Evolutionary conservation across 352 stramenopile species (phyloP).

Genomic region (Pelagophyceae sp.): DNA sequence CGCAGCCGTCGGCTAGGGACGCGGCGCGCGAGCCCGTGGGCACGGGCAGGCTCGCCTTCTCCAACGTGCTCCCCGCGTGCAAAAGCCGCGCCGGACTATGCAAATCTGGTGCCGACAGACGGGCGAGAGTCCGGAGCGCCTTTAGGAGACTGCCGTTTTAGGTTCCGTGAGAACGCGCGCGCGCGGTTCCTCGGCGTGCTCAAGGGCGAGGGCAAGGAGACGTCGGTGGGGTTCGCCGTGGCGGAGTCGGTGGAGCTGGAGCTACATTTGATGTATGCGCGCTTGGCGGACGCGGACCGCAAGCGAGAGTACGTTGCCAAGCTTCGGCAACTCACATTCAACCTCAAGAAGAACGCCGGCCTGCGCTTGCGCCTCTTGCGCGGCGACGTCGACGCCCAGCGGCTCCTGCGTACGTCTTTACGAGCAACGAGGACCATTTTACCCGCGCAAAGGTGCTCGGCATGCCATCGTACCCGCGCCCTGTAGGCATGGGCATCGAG

Average conservation of each 20-base stretch:
- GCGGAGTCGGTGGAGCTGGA: slow-evolving; percentile 61
- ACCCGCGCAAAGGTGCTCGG: slow-evolving; percentile 44
- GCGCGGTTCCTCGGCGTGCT: slow-evolving; percentile 41
- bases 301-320: slow-evolving; percentile 78
- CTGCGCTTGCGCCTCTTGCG: slow-evolving; percentile 42
- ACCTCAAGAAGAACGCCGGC: slow-evolving; percentile 73
- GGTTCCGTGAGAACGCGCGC: not conserved
- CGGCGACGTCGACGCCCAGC: not conserved
- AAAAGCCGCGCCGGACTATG: no score
- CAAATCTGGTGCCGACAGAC: no score
- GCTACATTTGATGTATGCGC: slow-evolving; percentile 58
- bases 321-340: slow-evolving; percentile 73
- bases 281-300: slow-evolving; percentile 51
- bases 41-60: no score
- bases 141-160: no score
- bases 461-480: slow-evolving; percentile 53
- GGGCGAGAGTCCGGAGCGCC: no score
- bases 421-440: not conserved
- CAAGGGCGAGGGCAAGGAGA: slow-evolving; percentile 37
- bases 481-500: slow-evolving; percentile 66
- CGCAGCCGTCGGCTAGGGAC: no score
- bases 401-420: not conserved
- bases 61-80: no score
- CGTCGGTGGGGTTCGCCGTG: slow-evolving; percentile 36
- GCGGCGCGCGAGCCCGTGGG: no score